A percentile compares a stretch with the other conserved stretches of the same genome.
phyloP scores from a whole-genome alignment of 106 monocot species.

The Platanthera guangdongensis region DNA sequence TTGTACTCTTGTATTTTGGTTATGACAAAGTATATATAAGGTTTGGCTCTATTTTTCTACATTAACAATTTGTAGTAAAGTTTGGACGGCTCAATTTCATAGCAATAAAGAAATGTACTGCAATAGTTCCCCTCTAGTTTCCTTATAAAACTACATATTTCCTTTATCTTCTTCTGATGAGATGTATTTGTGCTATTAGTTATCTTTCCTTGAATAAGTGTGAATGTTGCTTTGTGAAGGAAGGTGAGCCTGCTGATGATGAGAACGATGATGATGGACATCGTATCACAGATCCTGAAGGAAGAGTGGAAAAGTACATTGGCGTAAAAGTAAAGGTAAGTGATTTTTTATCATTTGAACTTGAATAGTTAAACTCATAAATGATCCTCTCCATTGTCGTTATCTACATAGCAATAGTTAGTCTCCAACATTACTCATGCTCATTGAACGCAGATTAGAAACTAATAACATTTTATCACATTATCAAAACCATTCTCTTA shows the following conservation, averaged over 20 bases:
- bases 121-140: neutral
- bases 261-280: constrained; percentile 80
- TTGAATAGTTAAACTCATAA: neutral
- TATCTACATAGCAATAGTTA: neutral
- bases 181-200: neutral
- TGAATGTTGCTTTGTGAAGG: constrained; percentile 27
- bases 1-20: no score
- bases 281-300: constrained; percentile 77
- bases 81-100: neutral
- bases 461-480: neutral
- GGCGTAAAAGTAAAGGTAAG: constrained; percentile 98
- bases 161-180: neutral
- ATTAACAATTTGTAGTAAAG: neutral
- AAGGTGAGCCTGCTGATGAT: constrained; percentile 78
- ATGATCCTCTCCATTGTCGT: neutral
- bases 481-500: neutral
- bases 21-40: no score
- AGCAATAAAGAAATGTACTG: neutral
- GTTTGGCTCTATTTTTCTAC: no score
- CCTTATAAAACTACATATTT: neutral
- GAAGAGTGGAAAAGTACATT: constrained; percentile 93
- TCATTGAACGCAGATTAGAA: neutral
- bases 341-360: neutral
- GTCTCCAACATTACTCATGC: neutral
- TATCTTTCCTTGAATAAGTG: neutral